Evolutionary conservation across 2,329 filamentous ascomycete genomes (phyloP).

Genomic region (Chaetothyriales sp.): DNA sequence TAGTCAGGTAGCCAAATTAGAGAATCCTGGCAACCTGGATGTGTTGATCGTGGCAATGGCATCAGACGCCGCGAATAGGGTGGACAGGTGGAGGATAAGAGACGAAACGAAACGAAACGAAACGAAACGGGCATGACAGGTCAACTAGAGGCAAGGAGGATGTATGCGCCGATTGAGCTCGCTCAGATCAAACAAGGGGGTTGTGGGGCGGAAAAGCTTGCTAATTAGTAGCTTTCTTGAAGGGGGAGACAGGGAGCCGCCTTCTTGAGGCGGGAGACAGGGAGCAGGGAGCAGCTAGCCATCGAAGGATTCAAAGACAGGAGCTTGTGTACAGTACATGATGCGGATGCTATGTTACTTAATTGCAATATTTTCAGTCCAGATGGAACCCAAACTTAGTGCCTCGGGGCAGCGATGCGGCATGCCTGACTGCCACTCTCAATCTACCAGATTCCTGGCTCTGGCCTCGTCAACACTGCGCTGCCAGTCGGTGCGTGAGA

Average conservation of each 20-base stretch:
- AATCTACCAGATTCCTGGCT: slow-evolving; percentile 34
- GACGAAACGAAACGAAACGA: neutral
- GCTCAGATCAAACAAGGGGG: neutral
- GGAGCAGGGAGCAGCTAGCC: too few species aligned
- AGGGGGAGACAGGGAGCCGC: too few species aligned
- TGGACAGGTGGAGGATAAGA: neutral
- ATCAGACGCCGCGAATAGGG: neutral
- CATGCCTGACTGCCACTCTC: neutral
- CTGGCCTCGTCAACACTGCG: slow-evolving; percentile 48
- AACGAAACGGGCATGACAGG: neutral
- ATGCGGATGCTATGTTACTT: neutral
- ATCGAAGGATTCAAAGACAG: too few species aligned
- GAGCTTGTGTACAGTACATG: too few species aligned
- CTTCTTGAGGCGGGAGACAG: too few species aligned
- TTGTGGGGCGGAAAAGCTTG: neutral
- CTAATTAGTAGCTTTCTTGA: too few species aligned
- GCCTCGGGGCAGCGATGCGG: neutral
- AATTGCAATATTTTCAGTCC: neutral
- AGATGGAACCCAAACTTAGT: neutral
- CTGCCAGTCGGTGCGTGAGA: slow-evolving; percentile 43
- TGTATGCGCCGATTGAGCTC: neutral
- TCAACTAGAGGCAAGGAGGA: neutral
- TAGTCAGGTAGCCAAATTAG: too few species aligned
- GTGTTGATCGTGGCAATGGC: too few species aligned
- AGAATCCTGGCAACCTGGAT: too few species aligned